Conservation (phyloP, 352 stramenopile genomes). For the Globisporangium splendens region DNA sequence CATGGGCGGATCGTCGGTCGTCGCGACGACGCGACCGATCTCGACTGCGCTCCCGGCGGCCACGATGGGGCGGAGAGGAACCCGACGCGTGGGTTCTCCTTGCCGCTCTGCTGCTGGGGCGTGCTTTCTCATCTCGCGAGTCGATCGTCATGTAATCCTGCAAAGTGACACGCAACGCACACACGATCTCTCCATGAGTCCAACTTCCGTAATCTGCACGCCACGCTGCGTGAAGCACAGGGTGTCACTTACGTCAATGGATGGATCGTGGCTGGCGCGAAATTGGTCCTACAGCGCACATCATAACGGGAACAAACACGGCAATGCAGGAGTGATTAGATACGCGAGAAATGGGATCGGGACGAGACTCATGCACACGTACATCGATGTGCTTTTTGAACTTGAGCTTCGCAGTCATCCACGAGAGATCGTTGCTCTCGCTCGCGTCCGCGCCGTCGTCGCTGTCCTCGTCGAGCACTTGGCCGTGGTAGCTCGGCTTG, state of each 20-base stretch:
- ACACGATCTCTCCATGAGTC: not conserved
- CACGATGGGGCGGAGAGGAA: not conserved
- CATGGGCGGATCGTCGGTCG: not conserved
- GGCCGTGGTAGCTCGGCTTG: constrained; percentile 46
- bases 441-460: constrained; percentile 30
- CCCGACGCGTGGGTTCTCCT: not conserved
- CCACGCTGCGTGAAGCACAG: no score
- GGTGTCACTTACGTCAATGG: constrained; percentile 37
- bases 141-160: constrained; percentile 79
- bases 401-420: constrained; percentile 86
- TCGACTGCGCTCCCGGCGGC: not conserved
- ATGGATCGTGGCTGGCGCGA: constrained; percentile 47
- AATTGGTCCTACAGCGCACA: constrained; percentile 61
- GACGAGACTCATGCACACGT: constrained; percentile 7
- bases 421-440: constrained; percentile 48
- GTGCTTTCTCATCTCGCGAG: constrained; percentile 24
- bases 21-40: not conserved
- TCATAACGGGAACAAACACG: not conserved
- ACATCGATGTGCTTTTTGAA: constrained; percentile 90
- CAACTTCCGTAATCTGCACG: not conserved
- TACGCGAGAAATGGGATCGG: no score
- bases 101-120: not conserved
- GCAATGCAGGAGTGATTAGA: not conserved
- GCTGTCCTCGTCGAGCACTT: constrained; percentile 54
- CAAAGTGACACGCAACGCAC: not conserved